Percentiles rank a stretch among this genome's conserved stretches.
Evolutionary conservation across 2,329 filamentous ascomycete species (phyloP).

Genomic region (Podosphaera aphanis): DNA sequence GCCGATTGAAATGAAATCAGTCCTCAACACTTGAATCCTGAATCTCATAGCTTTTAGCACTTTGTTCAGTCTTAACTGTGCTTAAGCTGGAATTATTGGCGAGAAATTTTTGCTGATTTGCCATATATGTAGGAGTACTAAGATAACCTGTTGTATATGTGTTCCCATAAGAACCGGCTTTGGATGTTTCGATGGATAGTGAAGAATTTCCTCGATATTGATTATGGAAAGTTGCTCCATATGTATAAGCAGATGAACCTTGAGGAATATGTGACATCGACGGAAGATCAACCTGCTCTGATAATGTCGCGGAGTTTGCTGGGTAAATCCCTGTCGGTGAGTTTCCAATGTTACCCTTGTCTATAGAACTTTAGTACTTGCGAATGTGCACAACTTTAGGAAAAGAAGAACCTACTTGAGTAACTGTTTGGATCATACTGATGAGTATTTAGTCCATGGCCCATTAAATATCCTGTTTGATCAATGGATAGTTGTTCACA

Average conservation of each 20-base stretch:
- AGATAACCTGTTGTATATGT: constrained; percentile 12
- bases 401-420: constrained; percentile 19
- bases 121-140: constrained; percentile 20
- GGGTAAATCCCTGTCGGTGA: constrained; percentile 27
- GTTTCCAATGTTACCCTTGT: constrained; percentile 20
- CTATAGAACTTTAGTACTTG: constrained; percentile 13
- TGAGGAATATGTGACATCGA: constrained; percentile 21
- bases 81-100: constrained; percentile 4
- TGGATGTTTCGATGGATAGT: constrained; percentile 8
- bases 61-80: constrained; percentile 1
- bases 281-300: constrained; percentile 23
- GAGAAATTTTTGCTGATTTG: constrained; percentile 23
- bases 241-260: constrained; percentile 24
- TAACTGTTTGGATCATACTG: constrained; percentile 29
- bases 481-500: constrained; percentile 26
- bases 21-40: constrained; percentile 9
- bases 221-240: constrained; percentile 22
- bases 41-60: constrained; percentile 1
- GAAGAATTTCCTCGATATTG: constrained; percentile 20
- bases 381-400: constrained; percentile 2
- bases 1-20: too few species aligned
- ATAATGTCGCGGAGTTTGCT: constrained; percentile 18
- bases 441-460: constrained; percentile 20
- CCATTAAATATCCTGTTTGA: constrained; percentile 24
- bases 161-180: constrained; percentile 18